Evolutionary conservation across 2,329 filamentous ascomycete species (phyloP).

Genomic region (Huntiella savannae): DNA sequence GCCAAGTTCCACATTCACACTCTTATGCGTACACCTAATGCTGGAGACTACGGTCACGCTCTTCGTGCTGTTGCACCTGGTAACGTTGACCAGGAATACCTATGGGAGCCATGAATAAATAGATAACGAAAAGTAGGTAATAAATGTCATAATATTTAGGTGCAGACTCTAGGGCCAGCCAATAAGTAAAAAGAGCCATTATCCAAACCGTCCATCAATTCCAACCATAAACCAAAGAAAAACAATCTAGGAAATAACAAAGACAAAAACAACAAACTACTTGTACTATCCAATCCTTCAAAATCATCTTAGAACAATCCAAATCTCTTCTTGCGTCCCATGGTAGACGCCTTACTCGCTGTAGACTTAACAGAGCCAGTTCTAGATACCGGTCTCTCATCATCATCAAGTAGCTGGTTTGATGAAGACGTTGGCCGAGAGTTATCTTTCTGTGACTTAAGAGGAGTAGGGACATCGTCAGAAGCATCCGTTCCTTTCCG

Average conservation of each 20-base stretch:
- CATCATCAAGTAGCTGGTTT: background rate
- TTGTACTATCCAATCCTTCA: background rate
- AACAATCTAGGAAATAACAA: background rate
- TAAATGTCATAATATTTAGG: background rate
- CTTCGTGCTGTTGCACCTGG: slow-evolving; percentile 22
- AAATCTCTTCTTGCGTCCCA: slow-evolving; percentile 2
- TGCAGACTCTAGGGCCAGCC: background rate
- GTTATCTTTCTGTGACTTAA: background rate
- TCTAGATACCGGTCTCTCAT: background rate
- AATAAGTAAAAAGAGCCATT: slow-evolving; percentile 1
- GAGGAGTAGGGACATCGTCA: background rate
- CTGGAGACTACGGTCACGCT: slow-evolving; percentile 52
- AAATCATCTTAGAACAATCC: slow-evolving; percentile 5
- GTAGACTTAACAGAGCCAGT: background rate
- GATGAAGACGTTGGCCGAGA: background rate
- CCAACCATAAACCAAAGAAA: slow-evolving; percentile 2
- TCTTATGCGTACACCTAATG: slow-evolving; percentile 51
- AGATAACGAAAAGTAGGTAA: background rate
- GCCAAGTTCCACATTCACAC: slow-evolving; percentile 69
- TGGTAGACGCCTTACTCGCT: background rate
- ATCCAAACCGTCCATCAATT: background rate
- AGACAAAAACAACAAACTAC: background rate
- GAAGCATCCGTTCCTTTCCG: slow-evolving; percentile 2
- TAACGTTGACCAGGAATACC: slow-evolving; percentile 20
- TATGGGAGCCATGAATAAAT: slow-evolving; percentile 19